phyloP scores from a whole-genome alignment of 805 yeast species.

The Suhomyces xylopsoci region DNA sequence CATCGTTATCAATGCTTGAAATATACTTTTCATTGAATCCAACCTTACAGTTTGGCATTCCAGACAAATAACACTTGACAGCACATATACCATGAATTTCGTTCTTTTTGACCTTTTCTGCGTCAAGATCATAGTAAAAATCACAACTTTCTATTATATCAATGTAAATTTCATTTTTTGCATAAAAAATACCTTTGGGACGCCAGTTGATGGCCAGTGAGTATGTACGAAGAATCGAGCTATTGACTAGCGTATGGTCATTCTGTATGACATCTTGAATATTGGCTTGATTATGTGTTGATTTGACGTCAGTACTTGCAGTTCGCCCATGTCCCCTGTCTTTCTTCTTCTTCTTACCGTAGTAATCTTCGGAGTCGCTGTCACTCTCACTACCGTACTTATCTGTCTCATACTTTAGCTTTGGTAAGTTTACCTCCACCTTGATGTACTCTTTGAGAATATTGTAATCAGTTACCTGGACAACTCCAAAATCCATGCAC shows the following conservation, averaged over 20 bases:
- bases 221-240: slow-evolving; percentile 72
- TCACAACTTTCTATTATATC: slow-evolving; percentile 40
- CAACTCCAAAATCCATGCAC: slow-evolving; percentile 84
- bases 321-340: slow-evolving; percentile 7
- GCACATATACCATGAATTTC: slow-evolving; percentile 33
- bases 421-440: slow-evolving; percentile 39
- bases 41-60: slow-evolving; percentile 42
- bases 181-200: slow-evolving; percentile 44
- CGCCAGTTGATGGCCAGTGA: slow-evolving; percentile 54
- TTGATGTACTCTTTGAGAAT: slow-evolving; percentile 76
- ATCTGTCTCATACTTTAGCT: slow-evolving; percentile 9
- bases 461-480: slow-evolving; percentile 78
- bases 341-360: slow-evolving; percentile 9
- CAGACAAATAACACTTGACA: slow-evolving; percentile 40
- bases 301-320: slow-evolving; percentile 21
- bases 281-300: slow-evolving; percentile 40
- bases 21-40: slow-evolving; percentile 41
- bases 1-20: slow-evolving; percentile 30
- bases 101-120: slow-evolving; percentile 26
- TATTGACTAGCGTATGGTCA: slow-evolving; percentile 43
- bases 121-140: slow-evolving; percentile 32
- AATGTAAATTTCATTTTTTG: slow-evolving; percentile 42
- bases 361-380: slow-evolving; percentile 6
- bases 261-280: slow-evolving; percentile 27
- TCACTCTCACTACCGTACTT: slow-evolving; percentile 1